Percentiles rank a stretch among this genome's conserved stretches.
phyloP scores from a whole-genome alignment of 2,329 filamentous ascomycete genomes.

The Leptographium radiaticola region DNA sequence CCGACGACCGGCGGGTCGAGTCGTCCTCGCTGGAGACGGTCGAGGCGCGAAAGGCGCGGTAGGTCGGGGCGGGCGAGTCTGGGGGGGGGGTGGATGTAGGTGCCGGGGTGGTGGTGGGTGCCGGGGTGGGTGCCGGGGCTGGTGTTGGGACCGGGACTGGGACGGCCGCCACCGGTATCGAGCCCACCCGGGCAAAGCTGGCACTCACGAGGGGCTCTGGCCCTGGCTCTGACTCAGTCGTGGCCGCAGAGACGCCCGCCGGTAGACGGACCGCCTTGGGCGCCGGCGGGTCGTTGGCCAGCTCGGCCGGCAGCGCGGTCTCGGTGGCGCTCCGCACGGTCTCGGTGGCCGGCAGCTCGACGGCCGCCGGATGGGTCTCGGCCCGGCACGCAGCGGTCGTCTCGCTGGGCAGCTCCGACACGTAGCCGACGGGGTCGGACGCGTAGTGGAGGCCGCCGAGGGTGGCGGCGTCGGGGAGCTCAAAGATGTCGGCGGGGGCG shows the following conservation, averaged over 20 bases:
- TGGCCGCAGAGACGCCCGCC: conserved; percentile 6
- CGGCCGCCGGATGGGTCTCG: conserved; percentile 29
- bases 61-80: not conserved
- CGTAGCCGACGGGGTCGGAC: conserved; percentile 28
- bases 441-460: conserved; percentile 9
- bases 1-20: not conserved
- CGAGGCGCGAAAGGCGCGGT: conserved; percentile 3
- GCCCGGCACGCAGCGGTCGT: conserved; percentile 25
- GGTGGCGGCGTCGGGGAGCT: conserved; percentile 16
- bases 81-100: not conserved
- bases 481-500: conserved; percentile 5
- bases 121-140: not conserved
- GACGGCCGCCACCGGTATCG: too few relatives aligned
- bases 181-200: too few relatives aligned
- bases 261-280: not conserved
- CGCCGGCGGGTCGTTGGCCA: conserved; percentile 20
- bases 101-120: not conserved
- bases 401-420: conserved; percentile 35
- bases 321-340: conserved; percentile 17
- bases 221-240: too few relatives aligned
- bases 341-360: conserved; percentile 30
- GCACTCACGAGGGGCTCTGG: too few relatives aligned
- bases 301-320: conserved; percentile 20
- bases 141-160: not conserved
- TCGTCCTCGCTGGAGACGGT: not conserved